phyloP scores from a whole-genome alignment of 2,329 filamentous ascomycete species.

The Fusarium virguliforme region DNA sequence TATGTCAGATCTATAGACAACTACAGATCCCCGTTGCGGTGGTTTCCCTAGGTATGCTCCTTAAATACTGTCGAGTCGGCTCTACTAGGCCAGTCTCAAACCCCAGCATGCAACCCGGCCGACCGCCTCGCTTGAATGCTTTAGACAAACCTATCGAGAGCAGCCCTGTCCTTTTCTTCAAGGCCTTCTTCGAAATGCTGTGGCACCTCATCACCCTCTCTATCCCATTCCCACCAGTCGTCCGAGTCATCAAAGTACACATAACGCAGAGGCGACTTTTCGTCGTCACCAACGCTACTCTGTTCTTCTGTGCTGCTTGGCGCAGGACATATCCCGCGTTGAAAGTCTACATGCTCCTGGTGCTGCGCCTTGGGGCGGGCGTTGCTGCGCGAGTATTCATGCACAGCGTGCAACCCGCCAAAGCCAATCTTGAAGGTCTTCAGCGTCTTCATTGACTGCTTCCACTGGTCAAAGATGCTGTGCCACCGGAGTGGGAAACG shows the following conservation, averaged over 20 bases:
- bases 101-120: too few relatives aligned
- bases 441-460: neutral
- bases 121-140: neutral
- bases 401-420: neutral
- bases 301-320: neutral
- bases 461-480: neutral
- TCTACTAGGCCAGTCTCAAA: too few relatives aligned
- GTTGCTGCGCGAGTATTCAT: too few relatives aligned
- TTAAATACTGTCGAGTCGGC: too few relatives aligned
- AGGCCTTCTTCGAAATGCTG: neutral
- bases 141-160: neutral
- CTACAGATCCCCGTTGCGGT: too few relatives aligned
- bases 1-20: too few relatives aligned
- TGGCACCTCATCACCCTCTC: neutral
- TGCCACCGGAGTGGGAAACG: neutral
- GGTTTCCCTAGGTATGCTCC: too few relatives aligned
- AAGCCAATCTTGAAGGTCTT: neutral
- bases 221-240: neutral
- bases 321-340: neutral
- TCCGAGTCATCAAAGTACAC: neutral
- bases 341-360: constrained; percentile 1
- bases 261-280: too few relatives aligned
- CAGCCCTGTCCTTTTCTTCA: neutral
- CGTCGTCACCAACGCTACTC: too few relatives aligned
- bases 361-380: neutral